Conservation (phyloP, 2,329 filamentous ascomycete species). For the Ophioceras dolichostomum region DNA sequence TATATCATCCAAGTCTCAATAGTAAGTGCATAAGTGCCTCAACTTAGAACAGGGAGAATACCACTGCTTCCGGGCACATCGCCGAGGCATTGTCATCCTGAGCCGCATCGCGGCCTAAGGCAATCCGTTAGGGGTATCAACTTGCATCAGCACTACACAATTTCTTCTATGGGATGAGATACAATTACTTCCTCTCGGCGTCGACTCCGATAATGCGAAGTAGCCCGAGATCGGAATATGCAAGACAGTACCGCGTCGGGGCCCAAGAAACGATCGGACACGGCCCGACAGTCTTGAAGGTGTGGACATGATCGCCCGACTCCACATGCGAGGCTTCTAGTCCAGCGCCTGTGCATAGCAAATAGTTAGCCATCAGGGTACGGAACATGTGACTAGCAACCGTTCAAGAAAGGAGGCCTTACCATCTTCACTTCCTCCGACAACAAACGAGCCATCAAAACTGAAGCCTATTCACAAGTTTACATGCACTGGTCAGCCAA, state of each 20-base stretch:
- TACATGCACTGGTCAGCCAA: slow-evolving; percentile 10
- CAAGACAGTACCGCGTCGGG: slow-evolving; percentile 60
- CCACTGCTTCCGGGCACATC: too few species aligned
- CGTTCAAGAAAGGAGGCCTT: too few species aligned
- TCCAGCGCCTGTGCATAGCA: slow-evolving; percentile 34
- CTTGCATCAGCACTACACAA: too few species aligned
- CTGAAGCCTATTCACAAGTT: slow-evolving; percentile 47
- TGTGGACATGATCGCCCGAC: slow-evolving; percentile 61
- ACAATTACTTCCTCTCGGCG: slow-evolving; percentile 27
- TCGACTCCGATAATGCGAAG: slow-evolving; percentile 57
- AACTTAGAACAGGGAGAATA: too few species aligned
- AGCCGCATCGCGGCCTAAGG: too few species aligned
- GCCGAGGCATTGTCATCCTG: too few species aligned
- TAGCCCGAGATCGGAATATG: slow-evolving; percentile 57
- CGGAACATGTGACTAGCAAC: neutral
- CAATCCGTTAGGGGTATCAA: too few species aligned
- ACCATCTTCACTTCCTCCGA: slow-evolving; percentile 64
- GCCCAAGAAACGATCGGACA: slow-evolving; percentile 64
- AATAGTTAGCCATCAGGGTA: neutral
- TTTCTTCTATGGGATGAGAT: too few species aligned
- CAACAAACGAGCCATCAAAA: slow-evolving; percentile 65
- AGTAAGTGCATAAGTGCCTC: too few species aligned
- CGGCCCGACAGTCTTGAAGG: slow-evolving; percentile 53
- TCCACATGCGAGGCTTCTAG: slow-evolving; percentile 62
- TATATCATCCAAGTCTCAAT: too few species aligned